Percentiles rank a stretch among this genome's conserved stretches.
phyloP scores from a whole-genome alignment of 23 red algal species.

The Gracilaria gracilis region DNA sequence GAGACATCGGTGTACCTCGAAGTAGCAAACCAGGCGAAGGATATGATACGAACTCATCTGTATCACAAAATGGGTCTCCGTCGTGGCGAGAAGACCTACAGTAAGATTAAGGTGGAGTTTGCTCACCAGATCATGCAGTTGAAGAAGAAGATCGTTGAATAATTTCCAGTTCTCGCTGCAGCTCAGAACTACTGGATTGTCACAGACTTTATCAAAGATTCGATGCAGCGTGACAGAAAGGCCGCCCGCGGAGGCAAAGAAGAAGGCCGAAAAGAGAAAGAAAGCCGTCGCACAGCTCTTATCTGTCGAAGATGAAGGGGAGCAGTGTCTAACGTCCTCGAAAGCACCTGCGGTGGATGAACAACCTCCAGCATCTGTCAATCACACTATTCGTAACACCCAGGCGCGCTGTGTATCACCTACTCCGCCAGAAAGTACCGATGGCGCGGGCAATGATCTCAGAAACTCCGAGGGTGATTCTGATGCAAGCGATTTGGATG shows the following conservation, averaged over 20 bases:
- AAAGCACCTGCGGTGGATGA: too few species aligned
- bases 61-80: not conserved
- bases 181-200: constrained; percentile 3
- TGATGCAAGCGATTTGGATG: too few species aligned
- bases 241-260: not conserved
- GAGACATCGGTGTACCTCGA: not conserved
- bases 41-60: not conserved
- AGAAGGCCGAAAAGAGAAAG: not conserved
- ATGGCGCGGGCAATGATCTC: too few species aligned
- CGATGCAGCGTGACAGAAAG: not conserved
- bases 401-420: too few species aligned
- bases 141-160: not conserved
- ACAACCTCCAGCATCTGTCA: too few species aligned
- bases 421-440: too few species aligned
- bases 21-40: not conserved
- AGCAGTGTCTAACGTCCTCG: too few species aligned
- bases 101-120: not conserved
- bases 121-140: not conserved
- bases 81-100: not conserved
- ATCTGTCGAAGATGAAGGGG: too few species aligned
- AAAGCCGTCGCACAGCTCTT: too few species aligned
- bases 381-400: too few species aligned
- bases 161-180: not conserved
- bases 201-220: not conserved
- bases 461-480: too few species aligned